A percentile compares a stretch with the other conserved stretches of the same genome.
Conservation (phyloP, 768 basidiomycete species). For the Hypholoma fasciculare region DNA sequence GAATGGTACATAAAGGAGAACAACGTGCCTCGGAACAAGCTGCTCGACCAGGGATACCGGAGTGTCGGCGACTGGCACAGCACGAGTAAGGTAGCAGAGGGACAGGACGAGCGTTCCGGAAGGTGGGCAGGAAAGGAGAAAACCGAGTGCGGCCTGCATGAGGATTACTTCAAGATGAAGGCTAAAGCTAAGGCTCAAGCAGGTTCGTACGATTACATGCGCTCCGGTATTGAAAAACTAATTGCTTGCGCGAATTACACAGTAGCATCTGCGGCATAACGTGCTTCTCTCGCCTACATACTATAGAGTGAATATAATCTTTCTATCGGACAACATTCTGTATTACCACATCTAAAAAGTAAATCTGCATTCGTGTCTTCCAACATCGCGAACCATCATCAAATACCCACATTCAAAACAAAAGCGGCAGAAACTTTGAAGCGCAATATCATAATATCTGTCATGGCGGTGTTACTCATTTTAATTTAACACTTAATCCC, state of each 20-base stretch:
- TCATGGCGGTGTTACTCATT: too few relatives aligned
- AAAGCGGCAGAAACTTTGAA: too few relatives aligned
- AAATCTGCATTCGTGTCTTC: too few relatives aligned
- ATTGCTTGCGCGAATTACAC: background rate
- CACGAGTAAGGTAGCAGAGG: conserved; percentile 68
- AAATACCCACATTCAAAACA: too few relatives aligned
- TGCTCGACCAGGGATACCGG: conserved; percentile 90
- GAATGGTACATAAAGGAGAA: conserved; percentile 83
- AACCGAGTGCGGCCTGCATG: conserved; percentile 95
- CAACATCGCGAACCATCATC: too few relatives aligned
- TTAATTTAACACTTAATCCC: too few relatives aligned
- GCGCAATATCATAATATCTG: too few relatives aligned
- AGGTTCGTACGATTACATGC: background rate
- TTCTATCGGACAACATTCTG: too few relatives aligned
- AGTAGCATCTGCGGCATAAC: too few relatives aligned
- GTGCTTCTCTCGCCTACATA: too few relatives aligned
- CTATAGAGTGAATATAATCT: too few relatives aligned
- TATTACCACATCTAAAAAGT: too few relatives aligned
- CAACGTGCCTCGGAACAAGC: conserved; percentile 82
- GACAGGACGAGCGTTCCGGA: conserved; percentile 85
- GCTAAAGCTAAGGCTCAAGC: conserved; percentile 39
- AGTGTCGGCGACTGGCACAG: conserved; percentile 99
- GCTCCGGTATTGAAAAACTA: background rate
- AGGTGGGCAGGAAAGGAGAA: conserved; percentile 90
- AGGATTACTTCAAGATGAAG: conserved; percentile 84